These are phyloP conservation scores for Nakazawaea peltata DNA, from an alignment of 805 yeast species.

Conservation along the genomic window DNA sequence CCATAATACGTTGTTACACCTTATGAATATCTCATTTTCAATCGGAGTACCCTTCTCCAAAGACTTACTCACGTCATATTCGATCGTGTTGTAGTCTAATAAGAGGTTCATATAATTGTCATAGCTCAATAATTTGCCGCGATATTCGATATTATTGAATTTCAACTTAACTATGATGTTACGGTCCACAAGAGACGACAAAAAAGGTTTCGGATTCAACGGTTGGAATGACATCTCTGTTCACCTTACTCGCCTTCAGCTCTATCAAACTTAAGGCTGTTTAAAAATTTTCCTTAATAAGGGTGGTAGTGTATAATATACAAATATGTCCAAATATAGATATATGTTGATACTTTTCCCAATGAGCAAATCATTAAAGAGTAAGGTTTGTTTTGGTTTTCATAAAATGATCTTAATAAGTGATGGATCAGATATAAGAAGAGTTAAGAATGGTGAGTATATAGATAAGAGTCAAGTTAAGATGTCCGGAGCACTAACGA, in stretches of 20 bases:
- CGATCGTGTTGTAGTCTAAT: conserved; percentile 46
- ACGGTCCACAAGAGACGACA: conserved; percentile 66
- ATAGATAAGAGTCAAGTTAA: too few species aligned
- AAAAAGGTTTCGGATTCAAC: conserved; percentile 84
- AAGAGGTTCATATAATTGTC: conserved; percentile 93
- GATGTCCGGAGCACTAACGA: too few species aligned
- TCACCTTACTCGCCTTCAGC: neutral
- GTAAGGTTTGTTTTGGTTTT: too few species aligned
- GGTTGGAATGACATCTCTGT: conserved; percentile 44
- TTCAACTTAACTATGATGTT: conserved; percentile 73
- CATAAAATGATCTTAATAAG: too few species aligned
- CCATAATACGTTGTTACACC: conserved; percentile 89
- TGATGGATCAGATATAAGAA: too few species aligned
- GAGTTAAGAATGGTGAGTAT: too few species aligned
- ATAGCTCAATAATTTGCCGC: conserved; percentile 67
- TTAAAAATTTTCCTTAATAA: neutral
- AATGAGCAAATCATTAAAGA: too few species aligned
- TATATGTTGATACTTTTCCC: conserved; percentile 2
- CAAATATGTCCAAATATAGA: neutral
- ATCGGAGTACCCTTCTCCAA: conserved; percentile 24
- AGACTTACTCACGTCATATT: conserved; percentile 39
- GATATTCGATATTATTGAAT: conserved; percentile 86
- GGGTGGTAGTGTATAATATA: neutral
- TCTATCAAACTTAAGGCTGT: neutral
- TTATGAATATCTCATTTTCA: conserved; percentile 59